A percentile compares a stretch with the other conserved stretches of the same genome.
Evolutionary conservation across 306 rosid species (phyloP).

Genomic region (Cucurbita argyrosperma): DNA sequence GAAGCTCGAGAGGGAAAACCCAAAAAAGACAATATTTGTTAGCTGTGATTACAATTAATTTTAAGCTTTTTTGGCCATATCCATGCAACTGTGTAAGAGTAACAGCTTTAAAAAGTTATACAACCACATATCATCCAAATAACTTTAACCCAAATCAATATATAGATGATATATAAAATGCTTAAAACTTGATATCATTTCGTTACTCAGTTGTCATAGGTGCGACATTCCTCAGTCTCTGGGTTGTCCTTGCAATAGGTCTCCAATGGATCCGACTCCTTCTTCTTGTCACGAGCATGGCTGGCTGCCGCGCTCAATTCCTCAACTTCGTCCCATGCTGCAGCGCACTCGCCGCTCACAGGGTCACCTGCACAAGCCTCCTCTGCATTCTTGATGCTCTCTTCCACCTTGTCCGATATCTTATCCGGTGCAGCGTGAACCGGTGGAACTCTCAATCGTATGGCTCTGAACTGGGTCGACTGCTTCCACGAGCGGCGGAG

Average conservation of each 20-base stretch:
- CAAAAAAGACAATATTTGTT: too few species aligned
- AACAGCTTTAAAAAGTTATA: not conserved
- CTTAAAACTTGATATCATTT: not conserved
- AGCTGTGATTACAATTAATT: too few species aligned
- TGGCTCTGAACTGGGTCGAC: not conserved
- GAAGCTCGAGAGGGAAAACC: too few species aligned
- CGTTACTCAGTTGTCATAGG: constrained; percentile 39
- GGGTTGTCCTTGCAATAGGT: constrained; percentile 71
- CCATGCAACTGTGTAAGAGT: not conserved
- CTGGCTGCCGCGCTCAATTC: constrained; percentile 97
- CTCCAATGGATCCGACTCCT: constrained; percentile 65
- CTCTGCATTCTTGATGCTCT: constrained; percentile 81
- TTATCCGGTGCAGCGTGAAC: constrained; percentile 52
- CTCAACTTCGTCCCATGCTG: constrained; percentile 98
- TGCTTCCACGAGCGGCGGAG: constrained; percentile 9
- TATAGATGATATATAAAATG: not conserved
- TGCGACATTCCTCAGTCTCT: constrained; percentile 74
- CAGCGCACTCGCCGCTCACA: constrained; percentile 66
- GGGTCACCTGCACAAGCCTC: constrained; percentile 62
- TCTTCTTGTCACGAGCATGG: constrained; percentile 60
- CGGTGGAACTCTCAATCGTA: constrained; percentile 25
- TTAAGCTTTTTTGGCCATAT: not conserved
- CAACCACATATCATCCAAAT: not conserved
- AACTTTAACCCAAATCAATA: not conserved
- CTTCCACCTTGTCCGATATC: constrained; percentile 59